Evolutionary conservation across 2,329 filamentous ascomycete species (phyloP).

Genomic region (Escovopsis sp.): DNA sequence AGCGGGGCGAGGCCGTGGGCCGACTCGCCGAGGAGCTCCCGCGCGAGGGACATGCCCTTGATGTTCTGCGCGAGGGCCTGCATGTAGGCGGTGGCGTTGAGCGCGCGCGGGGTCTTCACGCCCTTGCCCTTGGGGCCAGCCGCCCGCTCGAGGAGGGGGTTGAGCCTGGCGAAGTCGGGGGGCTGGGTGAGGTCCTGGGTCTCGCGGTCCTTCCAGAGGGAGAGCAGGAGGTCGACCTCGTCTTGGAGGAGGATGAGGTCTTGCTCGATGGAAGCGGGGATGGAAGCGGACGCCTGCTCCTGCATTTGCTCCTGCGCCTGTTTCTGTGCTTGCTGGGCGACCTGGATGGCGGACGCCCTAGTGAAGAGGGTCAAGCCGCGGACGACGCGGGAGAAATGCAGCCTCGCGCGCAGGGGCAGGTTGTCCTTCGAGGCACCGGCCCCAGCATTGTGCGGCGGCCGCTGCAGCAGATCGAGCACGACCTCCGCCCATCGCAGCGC

Average conservation of each 20-base stretch:
- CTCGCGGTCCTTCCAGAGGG: conserved; percentile 12
- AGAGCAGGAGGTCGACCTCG: conserved; percentile 13
- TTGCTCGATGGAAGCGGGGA: conserved; percentile 11
- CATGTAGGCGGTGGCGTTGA: conserved; percentile 15
- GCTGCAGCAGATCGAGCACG: conserved; percentile 34
- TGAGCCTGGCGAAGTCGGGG: conserved; percentile 12
- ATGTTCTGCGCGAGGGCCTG: conserved; percentile 16
- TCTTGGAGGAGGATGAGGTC: conserved; percentile 14
- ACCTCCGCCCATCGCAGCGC: conserved; percentile 30
- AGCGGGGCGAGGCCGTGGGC: conserved; percentile 21
- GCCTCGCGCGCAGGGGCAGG: conserved; percentile 7
- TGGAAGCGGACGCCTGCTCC: too few relatives aligned
- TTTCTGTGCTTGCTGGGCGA: conserved; percentile 10
- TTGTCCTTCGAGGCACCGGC: conserved; percentile 6
- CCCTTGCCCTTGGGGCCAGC: conserved; percentile 3
- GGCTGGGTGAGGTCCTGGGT: conserved; percentile 9
- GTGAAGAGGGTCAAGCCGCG: conserved; percentile 18
- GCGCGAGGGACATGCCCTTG: conserved; percentile 29
- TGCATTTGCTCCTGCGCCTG: too few relatives aligned
- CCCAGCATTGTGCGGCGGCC: conserved; percentile 22
- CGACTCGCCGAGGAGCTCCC: conserved; percentile 21
- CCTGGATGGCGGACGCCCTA: conserved; percentile 12
- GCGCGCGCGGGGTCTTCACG: conserved; percentile 2
- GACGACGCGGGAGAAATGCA: conserved; percentile 13
- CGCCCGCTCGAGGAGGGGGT: conserved; percentile 8